A percentile compares a stretch with the other conserved stretches of the same genome.
phyloP scores from a whole-genome alignment of 805 yeast genomes.

The Zygosaccharomyces kombuchaensis region DNA sequence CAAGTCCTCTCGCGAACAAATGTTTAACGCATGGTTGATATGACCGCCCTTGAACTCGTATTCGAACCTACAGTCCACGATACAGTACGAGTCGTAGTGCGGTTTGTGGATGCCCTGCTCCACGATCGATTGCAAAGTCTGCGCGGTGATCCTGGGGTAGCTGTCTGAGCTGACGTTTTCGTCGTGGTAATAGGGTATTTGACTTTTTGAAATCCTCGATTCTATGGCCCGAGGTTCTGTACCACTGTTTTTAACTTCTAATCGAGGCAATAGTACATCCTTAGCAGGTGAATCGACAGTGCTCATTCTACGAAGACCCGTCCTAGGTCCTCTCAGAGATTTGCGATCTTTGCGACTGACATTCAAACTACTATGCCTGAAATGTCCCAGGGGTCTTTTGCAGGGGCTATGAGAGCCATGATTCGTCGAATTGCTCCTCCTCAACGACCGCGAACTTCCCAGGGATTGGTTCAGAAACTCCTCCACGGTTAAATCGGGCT shows the following conservation, averaged over 20 bases:
- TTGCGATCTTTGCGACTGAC: slow-evolving; percentile 11
- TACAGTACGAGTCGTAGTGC: slow-evolving; percentile 50
- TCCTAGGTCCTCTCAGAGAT: slow-evolving; percentile 27
- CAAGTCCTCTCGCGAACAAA: slow-evolving; percentile 63
- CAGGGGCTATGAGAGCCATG: slow-evolving; percentile 3
- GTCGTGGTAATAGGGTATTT: slow-evolving; percentile 50
- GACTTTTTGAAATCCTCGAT: slow-evolving; percentile 42
- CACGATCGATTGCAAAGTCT: slow-evolving; percentile 40
- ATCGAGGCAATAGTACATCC: slow-evolving; percentile 1
- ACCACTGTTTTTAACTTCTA: not conserved
- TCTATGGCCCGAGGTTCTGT: slow-evolving; percentile 38
- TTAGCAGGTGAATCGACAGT: slow-evolving; percentile 9
- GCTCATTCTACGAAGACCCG: slow-evolving; percentile 16
- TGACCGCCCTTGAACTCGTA: slow-evolving; percentile 95
- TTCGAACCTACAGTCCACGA: slow-evolving; percentile 88
- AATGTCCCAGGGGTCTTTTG: slow-evolving; percentile 1
- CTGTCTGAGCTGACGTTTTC: slow-evolving; percentile 41
- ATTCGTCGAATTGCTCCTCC: slow-evolving; percentile 1
- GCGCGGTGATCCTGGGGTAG: slow-evolving; percentile 43
- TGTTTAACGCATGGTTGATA: slow-evolving; percentile 74
- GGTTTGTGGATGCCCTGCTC: slow-evolving; percentile 36
- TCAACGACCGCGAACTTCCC: not conserved
- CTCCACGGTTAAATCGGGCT: not conserved
- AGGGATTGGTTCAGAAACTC: slow-evolving; percentile 1
- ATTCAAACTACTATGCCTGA: slow-evolving; percentile 5